Percentiles rank a stretch among this genome's conserved stretches.
These are phyloP conservation scores for Guadua angustifolia DNA, from an alignment of 176 grass and related monocot species.

Conservation along the genomic window DNA sequence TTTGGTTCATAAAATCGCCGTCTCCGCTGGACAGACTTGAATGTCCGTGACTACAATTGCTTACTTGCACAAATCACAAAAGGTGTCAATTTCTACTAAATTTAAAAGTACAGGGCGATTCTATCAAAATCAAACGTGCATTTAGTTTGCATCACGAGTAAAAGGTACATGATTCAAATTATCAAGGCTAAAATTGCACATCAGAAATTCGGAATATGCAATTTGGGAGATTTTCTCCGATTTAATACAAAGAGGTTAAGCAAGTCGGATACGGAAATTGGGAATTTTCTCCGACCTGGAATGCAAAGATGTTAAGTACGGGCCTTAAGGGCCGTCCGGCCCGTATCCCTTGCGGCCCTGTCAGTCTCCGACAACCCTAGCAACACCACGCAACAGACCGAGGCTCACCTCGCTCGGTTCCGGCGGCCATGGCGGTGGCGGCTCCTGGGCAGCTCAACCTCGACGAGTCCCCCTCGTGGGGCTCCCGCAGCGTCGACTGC, in stretches of 20 bases:
- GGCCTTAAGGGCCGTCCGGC: background rate
- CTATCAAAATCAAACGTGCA: background rate
- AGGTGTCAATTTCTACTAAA: background rate
- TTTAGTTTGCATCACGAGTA: background rate
- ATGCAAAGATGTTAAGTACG: background rate
- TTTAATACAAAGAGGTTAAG: background rate
- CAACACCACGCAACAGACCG: background rate
- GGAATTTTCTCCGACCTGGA: background rate
- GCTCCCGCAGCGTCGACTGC: slow-evolving; percentile 72
- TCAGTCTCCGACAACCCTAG: too few relatives aligned
- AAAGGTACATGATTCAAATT: background rate
- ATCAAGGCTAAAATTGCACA: background rate
- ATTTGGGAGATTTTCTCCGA: too few relatives aligned
- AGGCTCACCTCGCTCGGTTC: background rate
- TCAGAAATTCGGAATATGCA: background rate
- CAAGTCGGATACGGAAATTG: too few relatives aligned
- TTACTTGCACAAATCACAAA: background rate
- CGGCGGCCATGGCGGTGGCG: slow-evolving; percentile 60
- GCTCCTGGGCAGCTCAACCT: slow-evolving; percentile 69
- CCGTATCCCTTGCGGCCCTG: background rate
- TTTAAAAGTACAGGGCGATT: background rate
- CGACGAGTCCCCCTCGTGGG: slow-evolving; percentile 66
- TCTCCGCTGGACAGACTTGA: background rate
- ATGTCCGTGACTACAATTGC: background rate
- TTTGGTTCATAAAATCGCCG: background rate